A percentile compares a stretch with the other conserved stretches of the same genome.
Conservation (phyloP, 768 basidiomycete genomes). For the Auricularia cornea region DNA sequence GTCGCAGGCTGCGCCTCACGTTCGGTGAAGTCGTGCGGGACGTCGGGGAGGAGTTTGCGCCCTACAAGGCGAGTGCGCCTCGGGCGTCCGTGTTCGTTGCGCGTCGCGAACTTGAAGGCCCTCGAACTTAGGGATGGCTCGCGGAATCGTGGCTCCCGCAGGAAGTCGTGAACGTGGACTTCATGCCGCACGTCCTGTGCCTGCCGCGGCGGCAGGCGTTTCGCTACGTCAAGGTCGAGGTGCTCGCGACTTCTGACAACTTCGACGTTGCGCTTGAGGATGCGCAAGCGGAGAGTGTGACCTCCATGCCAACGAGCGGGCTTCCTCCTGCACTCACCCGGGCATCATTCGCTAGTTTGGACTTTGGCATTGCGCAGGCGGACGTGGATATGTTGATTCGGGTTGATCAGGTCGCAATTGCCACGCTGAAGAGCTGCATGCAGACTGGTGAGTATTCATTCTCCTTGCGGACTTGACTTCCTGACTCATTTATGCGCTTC, state of each 20-base stretch:
- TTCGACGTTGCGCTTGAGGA: slow-evolving; percentile 1
- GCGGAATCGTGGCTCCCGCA: slow-evolving; percentile 1
- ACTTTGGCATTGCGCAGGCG: background rate
- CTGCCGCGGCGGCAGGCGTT: slow-evolving; percentile 1
- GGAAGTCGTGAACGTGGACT: background rate
- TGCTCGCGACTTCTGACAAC: background rate
- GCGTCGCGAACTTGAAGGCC: too few species aligned
- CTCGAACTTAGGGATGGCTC: slow-evolving; percentile 1
- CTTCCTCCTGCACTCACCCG: background rate
- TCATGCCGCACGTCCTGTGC: background rate
- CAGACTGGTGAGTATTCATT: background rate
- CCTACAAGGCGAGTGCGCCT: background rate
- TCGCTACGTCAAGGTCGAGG: slow-evolving; percentile 1
- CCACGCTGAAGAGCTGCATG: background rate
- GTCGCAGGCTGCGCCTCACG: background rate
- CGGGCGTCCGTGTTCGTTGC: too few species aligned
- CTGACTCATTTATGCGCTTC: background rate
- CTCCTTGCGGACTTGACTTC: background rate
- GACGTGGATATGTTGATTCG: background rate
- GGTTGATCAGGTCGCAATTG: background rate
- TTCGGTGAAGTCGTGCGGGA: slow-evolving; percentile 1
- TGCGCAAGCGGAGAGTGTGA: background rate
- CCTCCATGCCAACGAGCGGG: background rate
- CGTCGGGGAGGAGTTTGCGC: background rate
- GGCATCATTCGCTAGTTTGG: background rate